Base-by-base conservation (phyloP, 139 green algal genomes). In the Zygnema cylindricum region DNA sequence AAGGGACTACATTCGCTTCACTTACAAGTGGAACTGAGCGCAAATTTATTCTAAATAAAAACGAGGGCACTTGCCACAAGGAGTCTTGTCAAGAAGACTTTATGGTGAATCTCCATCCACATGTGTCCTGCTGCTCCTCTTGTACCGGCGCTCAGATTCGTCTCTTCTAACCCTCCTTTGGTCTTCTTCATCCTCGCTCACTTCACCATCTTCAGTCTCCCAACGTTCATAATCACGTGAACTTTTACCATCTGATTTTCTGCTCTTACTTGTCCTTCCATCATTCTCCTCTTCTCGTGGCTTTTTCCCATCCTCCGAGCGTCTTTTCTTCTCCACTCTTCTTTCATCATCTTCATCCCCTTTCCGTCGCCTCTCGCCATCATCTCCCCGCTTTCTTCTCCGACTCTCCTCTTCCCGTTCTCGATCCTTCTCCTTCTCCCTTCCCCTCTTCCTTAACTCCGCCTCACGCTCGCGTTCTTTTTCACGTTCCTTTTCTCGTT, bases 401-500 rank as follows among this genome's bases (percentile, higher is more conserved):
- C 76, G 11, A 41, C 85, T 40, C 40, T 88, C 3, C 43, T 77
- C 33, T 40, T 88, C 49, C 7, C 49, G 49, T 92, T 54, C 84
- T 49, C 54, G 36, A 86, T 23, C 35, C 1, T 40, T 49, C 88
- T 25, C 35, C 3, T 42, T 42, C 40, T 43, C 87, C 69, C 69
- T 84, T 93, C 35, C 69, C 55, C 76, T 33, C 23, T 55, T 55
- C 43, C 35, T 32, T 30, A 16, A 39, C 85, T 41, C 85, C 25
- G 33, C 63, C 76, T 78, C 85, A 39, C 41, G 73, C 87, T 63
- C 81, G 71, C 89, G 88, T 25, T 49, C 91, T 42, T 89, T 82
- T 63, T 93, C 92, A 84, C 87, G 25, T 21, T 89, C 83, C 81
- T 88, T 49, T 75, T 87, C 79, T 69, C 83, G 83, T 36, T 92